These are phyloP conservation scores for Talaromyces sp. DNA, from an alignment of 2,329 filamentous ascomycete species.

Conservation along the genomic window DNA sequence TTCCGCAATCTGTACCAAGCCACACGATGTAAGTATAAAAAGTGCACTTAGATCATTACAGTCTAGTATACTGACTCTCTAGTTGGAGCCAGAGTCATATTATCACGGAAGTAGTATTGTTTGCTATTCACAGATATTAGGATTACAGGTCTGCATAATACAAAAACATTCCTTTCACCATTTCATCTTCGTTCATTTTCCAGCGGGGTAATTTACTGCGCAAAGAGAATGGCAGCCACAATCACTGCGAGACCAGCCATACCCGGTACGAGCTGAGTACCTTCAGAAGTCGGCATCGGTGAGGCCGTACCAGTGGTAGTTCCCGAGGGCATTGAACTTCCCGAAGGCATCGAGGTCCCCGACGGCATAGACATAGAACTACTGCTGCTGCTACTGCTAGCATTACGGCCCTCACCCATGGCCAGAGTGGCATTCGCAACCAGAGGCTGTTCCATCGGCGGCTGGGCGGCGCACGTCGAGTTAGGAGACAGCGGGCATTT, in stretches of 20 bases:
- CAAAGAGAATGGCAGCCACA: neutral
- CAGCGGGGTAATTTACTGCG: too few species aligned
- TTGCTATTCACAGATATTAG: too few species aligned
- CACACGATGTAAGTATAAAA: too few species aligned
- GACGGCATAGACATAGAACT: neutral
- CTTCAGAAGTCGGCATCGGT: neutral
- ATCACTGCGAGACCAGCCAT: neutral
- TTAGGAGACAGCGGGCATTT: slow-evolving; percentile 47
- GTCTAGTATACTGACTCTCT: neutral
- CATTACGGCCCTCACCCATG: slow-evolving; percentile 12
- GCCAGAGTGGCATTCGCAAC: slow-evolving; percentile 16
- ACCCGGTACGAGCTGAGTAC: neutral
- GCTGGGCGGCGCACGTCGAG: slow-evolving; percentile 37
- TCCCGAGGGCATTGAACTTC: neutral
- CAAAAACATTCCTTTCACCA: too few species aligned
- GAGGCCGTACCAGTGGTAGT: neutral
- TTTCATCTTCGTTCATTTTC: too few species aligned
- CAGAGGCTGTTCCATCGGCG: slow-evolving; percentile 14
- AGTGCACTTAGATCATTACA: neutral
- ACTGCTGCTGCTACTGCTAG: slow-evolving; percentile 2
- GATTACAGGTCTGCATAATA: too few species aligned
- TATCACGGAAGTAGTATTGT: too few species aligned
- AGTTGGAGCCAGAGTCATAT: too few species aligned
- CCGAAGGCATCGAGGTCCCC: neutral
- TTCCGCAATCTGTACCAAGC: too few species aligned